A percentile compares a stretch with the other conserved stretches of the same genome.
These are phyloP conservation scores for Leccinum fibrillosum DNA, from an alignment of 768 basidiomycete genomes.

Conservation along the genomic window DNA sequence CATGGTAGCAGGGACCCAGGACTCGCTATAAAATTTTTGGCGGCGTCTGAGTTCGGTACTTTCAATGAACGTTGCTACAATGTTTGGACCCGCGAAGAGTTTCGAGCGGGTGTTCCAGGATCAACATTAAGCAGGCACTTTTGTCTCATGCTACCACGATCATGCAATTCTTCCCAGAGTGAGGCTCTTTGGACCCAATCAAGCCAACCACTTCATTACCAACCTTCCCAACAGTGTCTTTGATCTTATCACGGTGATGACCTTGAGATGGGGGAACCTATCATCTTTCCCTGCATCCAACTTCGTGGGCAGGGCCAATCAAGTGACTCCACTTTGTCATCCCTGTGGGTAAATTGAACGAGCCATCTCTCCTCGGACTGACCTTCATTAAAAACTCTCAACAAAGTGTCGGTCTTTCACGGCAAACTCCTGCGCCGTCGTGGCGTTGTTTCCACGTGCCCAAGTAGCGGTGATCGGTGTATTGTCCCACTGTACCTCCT, in stretches of 20 bases:
- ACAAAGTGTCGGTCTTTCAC: neutral
- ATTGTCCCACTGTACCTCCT: neutral
- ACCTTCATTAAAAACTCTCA: neutral
- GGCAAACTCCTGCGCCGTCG: neutral
- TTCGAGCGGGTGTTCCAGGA: neutral
- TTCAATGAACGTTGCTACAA: no score
- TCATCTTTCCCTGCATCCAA: neutral
- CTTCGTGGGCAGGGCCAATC: neutral
- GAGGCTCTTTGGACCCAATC: neutral
- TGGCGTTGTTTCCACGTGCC: neutral
- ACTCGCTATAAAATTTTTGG: neutral
- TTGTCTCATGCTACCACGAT: neutral
- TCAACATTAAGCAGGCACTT: neutral
- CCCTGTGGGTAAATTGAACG: neutral
- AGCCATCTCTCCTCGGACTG: neutral
- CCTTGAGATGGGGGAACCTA: neutral
- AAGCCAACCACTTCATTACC: no score
- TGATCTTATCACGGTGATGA: neutral
- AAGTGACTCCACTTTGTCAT: neutral
- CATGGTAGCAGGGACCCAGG: neutral
- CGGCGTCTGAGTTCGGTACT: neutral
- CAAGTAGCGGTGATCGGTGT: neutral
- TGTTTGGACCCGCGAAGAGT: conserved; percentile 6
- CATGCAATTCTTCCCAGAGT: conserved; percentile 3
- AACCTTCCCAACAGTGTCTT: neutral